Base-by-base conservation (phyloP, 2,329 filamentous ascomycete species). In the Aspergillus arachidicola region DNA sequence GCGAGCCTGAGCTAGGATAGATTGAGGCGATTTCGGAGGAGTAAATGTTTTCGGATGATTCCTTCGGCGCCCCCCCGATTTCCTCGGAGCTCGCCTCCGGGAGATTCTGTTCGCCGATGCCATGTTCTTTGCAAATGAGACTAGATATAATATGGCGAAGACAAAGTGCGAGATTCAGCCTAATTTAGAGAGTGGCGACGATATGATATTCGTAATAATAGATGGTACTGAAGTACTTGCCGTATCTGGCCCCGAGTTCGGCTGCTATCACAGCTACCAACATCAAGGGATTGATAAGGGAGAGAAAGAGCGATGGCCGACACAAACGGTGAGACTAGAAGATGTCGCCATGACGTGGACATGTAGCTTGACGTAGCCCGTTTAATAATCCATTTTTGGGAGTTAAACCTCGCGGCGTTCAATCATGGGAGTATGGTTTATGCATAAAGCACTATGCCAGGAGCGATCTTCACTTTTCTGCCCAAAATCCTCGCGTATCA, bases 1-100 rank as follows among this genome's bases (percentile, higher is more conserved):
- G 43, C 66, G 68, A 34, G 64, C 41, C 38, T 65, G 61, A n/a
- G 56, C 50, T 34, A 68, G 34, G 23, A 62, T 63, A 7, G 67
- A 64, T 36, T 50, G 64, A 28, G 67, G 64, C 6, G 68, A 69
- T 38, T 54, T 61, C 11, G 67, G 63, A 6, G 57, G 38, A 7
- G 58, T 61, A 41, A 57, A 46, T 21, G 61, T 64, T 28, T 54
- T 66, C 14, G 64, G 41, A 16, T 62, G 50, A 28, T 54, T 60
- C 32, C 64, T 66, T 43, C 53, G 64, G 45, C 59, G 63, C 51
- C 61, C 59, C 2, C 38, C 30, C 6, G 46, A 32, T 54, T 56
- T 63, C 26, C 62, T 65, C 46, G 59, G 51, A 30, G 56, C 55
- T 43, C 59, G 69, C 58, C 48, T 66, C 23, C 65, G 63, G 14